phyloP scores from a whole-genome alignment of 1,284 basidiomycete genomes.

The Gomphus bonarii region DNA sequence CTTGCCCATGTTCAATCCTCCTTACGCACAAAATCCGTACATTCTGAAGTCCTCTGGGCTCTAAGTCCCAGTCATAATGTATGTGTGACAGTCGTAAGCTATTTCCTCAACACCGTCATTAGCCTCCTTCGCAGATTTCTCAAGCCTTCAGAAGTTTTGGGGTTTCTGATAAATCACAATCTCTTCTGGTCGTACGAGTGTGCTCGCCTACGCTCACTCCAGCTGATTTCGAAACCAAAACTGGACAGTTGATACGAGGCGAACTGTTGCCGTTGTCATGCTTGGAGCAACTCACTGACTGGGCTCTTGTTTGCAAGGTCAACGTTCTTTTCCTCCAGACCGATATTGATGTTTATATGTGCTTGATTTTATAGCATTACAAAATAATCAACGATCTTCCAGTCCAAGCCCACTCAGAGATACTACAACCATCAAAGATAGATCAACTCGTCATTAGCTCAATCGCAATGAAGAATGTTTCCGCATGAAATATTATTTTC shows the following conservation, averaged over 20 bases:
- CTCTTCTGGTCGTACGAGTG: constrained; percentile 69
- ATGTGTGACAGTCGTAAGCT: constrained; percentile 13
- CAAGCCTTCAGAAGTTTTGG: constrained; percentile 83
- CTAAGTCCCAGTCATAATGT: constrained; percentile 83
- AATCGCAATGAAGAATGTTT: constrained; percentile 75
- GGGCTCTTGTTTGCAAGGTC: constrained; percentile 65
- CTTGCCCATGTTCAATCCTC: constrained; percentile 49
- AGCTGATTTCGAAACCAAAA: constrained; percentile 33
- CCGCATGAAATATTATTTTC: constrained; percentile 18
- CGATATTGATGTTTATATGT: neutral
- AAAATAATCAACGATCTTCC: constrained; percentile 54
- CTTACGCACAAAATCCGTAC: constrained; percentile 68
- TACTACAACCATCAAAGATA: constrained; percentile 34
- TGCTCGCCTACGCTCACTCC: constrained; percentile 27
- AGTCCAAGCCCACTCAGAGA: constrained; percentile 19
- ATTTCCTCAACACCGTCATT: neutral
- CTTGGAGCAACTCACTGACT: constrained; percentile 52
- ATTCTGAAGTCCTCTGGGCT: constrained; percentile 79
- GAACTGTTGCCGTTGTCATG: constrained; percentile 34
- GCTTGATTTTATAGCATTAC: constrained; percentile 43
- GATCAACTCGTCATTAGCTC: constrained; percentile 64
- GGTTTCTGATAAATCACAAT: constrained; percentile 53
- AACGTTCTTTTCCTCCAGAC: constrained; percentile 12
- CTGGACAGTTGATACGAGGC: constrained; percentile 51
- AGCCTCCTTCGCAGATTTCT: constrained; percentile 47